Evolutionary conservation across 352 stramenopile genomes (phyloP), one percentile per base, ranked within the genome.

Genomic region (Globisporangium cylindrosporum): DNA sequence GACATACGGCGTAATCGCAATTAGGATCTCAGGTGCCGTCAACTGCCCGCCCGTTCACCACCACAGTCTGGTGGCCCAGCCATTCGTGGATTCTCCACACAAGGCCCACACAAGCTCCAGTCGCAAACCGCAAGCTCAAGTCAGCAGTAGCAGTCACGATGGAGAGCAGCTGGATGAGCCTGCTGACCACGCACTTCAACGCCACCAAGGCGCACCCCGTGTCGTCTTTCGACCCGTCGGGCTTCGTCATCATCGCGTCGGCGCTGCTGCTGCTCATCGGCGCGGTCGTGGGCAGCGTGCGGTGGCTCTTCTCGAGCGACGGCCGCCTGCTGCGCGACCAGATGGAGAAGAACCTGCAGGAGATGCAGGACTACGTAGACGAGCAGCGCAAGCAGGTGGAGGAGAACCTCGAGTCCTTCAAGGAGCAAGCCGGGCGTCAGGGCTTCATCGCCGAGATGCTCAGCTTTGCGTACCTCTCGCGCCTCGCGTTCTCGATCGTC

Each of bases 361-460:
- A 92, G 64, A 87, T 92, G 67, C 88, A 82, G 24, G 80, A 88
- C 59, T 93, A 92, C 70, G 79, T 93, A 6, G 79, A 78, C 29
- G 80, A 89, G 65, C 74, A 82, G 67, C 82, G 82, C 69, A 85
- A 74, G 66, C 75, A 84, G 22, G 76, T 93, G 46, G 86, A 84
- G 32, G 84, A 86, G 68, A 88, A 91, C 70, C 70, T 93, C 68
- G 77, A 86, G 74, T 87, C 89, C 71, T 77, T 92, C 49, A 90
- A 90, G 63, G 77, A 71, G 43, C 78, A 77, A 53, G 88, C 84
- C 59, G 77, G 73, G 0, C 86, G 83, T 22, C 84, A 93, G 73
- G 88, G 88, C 32, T 95, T 95, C 71, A 90, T 94, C 68, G 78
- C 80, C 55, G 86, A 95, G 76, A 95, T 95, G 88, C 78, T 94